These are phyloP conservation scores for Nakaseomyces nivariensis DNA, from an alignment of 1,139 yeast genomes.

Conservation along the genomic window DNA sequence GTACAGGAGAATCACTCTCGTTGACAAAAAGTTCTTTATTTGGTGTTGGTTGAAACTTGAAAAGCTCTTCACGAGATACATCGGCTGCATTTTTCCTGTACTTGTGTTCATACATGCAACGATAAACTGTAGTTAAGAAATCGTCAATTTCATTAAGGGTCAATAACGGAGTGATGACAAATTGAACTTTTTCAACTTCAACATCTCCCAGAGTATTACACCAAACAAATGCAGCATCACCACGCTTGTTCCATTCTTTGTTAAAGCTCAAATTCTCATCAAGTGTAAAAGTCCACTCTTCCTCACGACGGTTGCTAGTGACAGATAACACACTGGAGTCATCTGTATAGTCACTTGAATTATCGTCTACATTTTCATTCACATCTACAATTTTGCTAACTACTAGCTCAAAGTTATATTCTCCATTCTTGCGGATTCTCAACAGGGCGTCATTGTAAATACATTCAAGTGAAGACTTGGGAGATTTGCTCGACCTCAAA, in stretches of 20 bases:
- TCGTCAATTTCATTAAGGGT: conserved; percentile 47
- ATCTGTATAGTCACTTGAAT: conserved; percentile 36
- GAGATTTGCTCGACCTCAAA: conserved; percentile 65
- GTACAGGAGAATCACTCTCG: not conserved
- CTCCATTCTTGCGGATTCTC: conserved; percentile 53
- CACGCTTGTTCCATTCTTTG: conserved; percentile 35
- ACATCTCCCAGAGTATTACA: conserved; percentile 67
- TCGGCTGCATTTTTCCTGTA: conserved; percentile 47
- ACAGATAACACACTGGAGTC: conserved; percentile 54
- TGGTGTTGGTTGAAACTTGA: not conserved
- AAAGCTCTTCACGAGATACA: conserved; percentile 39
- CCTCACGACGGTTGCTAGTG: conserved; percentile 35
- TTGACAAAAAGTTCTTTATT: not conserved
- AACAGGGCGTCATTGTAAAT: conserved; percentile 74
- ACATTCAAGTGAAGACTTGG: conserved; percentile 82
- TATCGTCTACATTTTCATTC: conserved; percentile 44
- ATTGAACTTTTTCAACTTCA: conserved; percentile 77
- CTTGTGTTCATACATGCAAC: conserved; percentile 70
- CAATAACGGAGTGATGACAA: conserved; percentile 58
- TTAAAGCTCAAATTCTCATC: conserved; percentile 36
- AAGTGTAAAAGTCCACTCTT: conserved; percentile 24
- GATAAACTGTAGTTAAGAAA: conserved; percentile 54
- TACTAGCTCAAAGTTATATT: conserved; percentile 60
- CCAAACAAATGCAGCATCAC: conserved; percentile 61
- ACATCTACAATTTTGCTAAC: conserved; percentile 57